A percentile compares a stretch with the other conserved stretches of the same genome.
Conservation (phyloP, 2,329 filamentous ascomycete genomes). For the Fusarium tupiense region DNA sequence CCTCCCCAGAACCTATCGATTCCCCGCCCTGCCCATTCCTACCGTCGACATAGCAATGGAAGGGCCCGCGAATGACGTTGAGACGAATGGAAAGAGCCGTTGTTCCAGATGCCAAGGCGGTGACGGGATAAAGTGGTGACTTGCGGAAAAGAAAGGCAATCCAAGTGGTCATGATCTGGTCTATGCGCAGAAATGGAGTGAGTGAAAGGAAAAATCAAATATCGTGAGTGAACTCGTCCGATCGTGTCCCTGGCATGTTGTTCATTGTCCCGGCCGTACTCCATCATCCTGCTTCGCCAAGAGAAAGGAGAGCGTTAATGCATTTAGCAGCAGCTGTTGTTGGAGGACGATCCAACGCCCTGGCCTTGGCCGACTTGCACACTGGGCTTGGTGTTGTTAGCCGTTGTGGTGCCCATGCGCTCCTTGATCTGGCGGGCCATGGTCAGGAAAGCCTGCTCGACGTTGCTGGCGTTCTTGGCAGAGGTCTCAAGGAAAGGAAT, state of each 20-base stretch:
- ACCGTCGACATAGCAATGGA: conserved; percentile 6
- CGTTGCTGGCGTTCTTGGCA: conserved; percentile 99
- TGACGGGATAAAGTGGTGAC: conserved; percentile 21
- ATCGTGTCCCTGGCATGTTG: conserved; percentile 44
- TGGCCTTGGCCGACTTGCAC: conserved; percentile 96
- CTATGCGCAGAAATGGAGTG: conserved; percentile 48
- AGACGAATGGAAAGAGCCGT: conserved; percentile 17
- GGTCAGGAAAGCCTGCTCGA: conserved; percentile 99
- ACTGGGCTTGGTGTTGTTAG: conserved; percentile 97
- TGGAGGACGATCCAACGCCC: conserved; percentile 88
- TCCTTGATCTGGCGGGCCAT: conserved; percentile 99
- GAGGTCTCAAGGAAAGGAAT: conserved; percentile 99
- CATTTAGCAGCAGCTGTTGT: conserved; percentile 88
- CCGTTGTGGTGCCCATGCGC: conserved; percentile 95
- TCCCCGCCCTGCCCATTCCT: conserved; percentile 5
- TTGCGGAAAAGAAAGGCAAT: conserved; percentile 40
- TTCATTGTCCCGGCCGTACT: conserved; percentile 41
- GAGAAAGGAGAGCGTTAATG: conserved; percentile 31
- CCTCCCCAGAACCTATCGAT: conserved; percentile 23
- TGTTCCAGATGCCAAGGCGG: conserved; percentile 35
- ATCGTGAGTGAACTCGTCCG: conserved; percentile 45
- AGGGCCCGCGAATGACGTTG: conserved; percentile 15
- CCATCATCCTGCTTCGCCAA: conserved; percentile 42
- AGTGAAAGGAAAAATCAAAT: conserved; percentile 40
- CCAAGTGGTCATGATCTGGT: conserved; percentile 49